Base-by-base conservation (phyloP, 495 filamentous ascomycete species). In the Monascus purpureus region DNA sequence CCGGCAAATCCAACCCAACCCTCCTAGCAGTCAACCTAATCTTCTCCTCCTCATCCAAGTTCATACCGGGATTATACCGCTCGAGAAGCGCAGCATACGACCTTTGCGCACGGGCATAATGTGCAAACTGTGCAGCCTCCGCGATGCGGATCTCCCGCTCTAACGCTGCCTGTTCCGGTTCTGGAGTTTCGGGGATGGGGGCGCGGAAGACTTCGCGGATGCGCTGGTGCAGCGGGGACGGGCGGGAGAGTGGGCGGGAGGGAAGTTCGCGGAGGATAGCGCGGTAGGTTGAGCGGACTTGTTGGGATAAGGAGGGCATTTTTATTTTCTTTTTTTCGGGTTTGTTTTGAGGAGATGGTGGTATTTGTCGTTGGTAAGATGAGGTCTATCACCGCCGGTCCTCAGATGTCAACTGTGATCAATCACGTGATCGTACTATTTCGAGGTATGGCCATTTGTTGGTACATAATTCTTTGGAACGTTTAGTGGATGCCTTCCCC, bases 181-280 rank as follows among this genome's bases (percentile, higher is more conserved):
- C 20, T 40, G 14, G 35, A 36, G 31, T 45, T 31, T 14, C 17
- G 31, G 41, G 28, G 33, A 43, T 49, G 23, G 50, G 43, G 28
- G 45, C 32, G 41, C 42, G 48, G 52, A 61, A 70, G 34, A 58
- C 41, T 5, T 65, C 55, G 47, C 74, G 73, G 39, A 84, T 58
- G 22, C 55, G 66, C 37, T 61, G 49, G 53, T 80, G 70, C 4
- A 78, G 63, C 13, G 71, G 71, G 7, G 73, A 78, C 14, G 65
- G 50, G 26, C 60, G 57, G 5, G 62, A 55, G 49, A 75, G 57
- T 2, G 62, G 59, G 26, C 70, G 74, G 27, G 77, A 72, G 13
- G 90, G 88, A 17, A 95, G 76, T 60, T 95, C 87, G 55, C 86
- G 82, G 33, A 95, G 82, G 53, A 97, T 64, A 13, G 75, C 68